Evolutionary conservation across 306 rosid genomes (phyloP), one percentile per base, ranked within the genome.

Genomic region (Castanea sativa): DNA sequence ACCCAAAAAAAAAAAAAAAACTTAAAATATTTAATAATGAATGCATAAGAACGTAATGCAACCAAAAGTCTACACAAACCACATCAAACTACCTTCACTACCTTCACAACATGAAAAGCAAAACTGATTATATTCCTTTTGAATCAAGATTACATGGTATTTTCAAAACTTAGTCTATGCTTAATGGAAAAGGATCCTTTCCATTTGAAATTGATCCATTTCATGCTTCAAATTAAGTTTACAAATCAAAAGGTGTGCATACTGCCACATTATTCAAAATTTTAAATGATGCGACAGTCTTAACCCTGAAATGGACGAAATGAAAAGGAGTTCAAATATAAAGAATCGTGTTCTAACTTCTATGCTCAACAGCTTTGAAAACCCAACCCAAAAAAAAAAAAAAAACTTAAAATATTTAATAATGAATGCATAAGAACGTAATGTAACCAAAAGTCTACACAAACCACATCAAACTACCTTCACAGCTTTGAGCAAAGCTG

Each of bases 401-500:
- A 32, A 16, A 68, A 13, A 57, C 52, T 52, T 27, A 41, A 29
- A 57, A 55, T 53, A 4, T 57, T 10, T 0, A 32, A 7, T 41
- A 56, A 73, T 21, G 69, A 76, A 49, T 73, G 30, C 49, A 57
- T 43, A 61, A 32, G 33, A 16, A 51, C 23, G 63, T 63, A 58
- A 60, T 45, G 21, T 25, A 64, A 75, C 45, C 19, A 30, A 33
- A 45, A 20, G 33, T 49, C 32, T 65, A 60, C 23, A 25, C 55
- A 68, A 68, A 15, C 49, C 55, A 67, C 43, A 78, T 55, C 73
- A 64, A 67, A 73, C 81, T 92, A 92, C 99, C 97, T 93, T 91
- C 25, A 91, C 86, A 57, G 92, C 73, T 89, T 95, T 90, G 51
- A 93, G 96, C 86, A 95, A 76, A 60, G 97, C 98, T 56, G 98